phyloP scores from a whole-genome alignment of 371 early-diverging fungal species.

The Rhizomucor miehei region DNA sequence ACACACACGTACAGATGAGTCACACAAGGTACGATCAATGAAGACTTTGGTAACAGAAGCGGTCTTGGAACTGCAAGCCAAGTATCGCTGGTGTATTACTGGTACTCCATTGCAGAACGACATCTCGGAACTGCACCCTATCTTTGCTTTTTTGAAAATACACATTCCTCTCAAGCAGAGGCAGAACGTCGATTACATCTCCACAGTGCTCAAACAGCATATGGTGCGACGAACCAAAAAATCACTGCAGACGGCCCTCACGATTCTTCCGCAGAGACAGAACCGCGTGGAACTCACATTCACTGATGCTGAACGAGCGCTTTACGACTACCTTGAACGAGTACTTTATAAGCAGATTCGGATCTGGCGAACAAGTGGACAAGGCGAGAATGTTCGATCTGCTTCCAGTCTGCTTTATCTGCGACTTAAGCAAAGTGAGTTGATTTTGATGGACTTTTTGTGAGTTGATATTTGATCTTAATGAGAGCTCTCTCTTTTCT shows the following conservation, averaged over 20 bases:
- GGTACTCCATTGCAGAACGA: conserved; percentile 70
- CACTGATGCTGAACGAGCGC: conserved; percentile 30
- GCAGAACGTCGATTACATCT: conserved; percentile 27
- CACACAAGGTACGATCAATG: conserved; percentile 65
- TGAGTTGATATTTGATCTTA: not conserved
- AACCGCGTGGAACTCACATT: conserved; percentile 33
- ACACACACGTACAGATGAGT: conserved; percentile 70
- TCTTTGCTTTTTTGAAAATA: conserved; percentile 33
- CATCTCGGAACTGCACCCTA: conserved; percentile 34
- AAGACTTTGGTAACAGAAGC: conserved; percentile 25
- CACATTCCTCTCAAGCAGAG: conserved; percentile 14
- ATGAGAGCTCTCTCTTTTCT: no score
- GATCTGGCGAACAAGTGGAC: conserved; percentile 10
- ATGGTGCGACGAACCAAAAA: conserved; percentile 41
- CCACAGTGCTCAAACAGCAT: conserved; percentile 23
- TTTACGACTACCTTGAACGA: conserved; percentile 41
- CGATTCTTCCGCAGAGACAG: conserved; percentile 33
- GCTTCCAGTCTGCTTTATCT: conserved; percentile 31
- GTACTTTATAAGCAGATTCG: conserved; percentile 27
- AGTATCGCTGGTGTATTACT: conserved; percentile 80
- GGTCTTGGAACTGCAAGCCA: conserved; percentile 21
- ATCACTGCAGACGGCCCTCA: conserved; percentile 14
- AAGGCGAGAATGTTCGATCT: conserved; percentile 10
- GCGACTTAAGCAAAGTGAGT: conserved; percentile 36
- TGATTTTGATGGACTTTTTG: not conserved